Conservation (phyloP, 1,139 yeast species). For the Lodderomyces oxycetoniae region DNA sequence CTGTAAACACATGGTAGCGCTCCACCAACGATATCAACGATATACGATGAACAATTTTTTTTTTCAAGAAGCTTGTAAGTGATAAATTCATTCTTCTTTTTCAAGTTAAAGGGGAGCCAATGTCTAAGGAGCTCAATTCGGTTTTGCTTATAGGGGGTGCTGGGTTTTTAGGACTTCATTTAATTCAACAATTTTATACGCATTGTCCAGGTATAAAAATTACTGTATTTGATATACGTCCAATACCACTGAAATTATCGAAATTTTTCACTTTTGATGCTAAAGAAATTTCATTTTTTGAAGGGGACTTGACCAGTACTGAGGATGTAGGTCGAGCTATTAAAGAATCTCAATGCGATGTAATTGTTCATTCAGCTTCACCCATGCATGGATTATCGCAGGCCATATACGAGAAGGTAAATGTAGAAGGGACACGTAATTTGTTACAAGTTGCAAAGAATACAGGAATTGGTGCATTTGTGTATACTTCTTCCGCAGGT, state of each 20-base stretch:
- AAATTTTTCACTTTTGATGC: constrained; percentile 71
- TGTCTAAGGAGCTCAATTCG: constrained; percentile 11
- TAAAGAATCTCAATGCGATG: constrained; percentile 54
- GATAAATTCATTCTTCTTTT: no score
- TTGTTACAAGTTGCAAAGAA: constrained; percentile 62
- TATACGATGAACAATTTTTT: no score
- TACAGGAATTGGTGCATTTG: constrained; percentile 58
- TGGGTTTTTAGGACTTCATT: constrained; percentile 90
- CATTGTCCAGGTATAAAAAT: constrained; percentile 66
- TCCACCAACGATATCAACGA: no score
- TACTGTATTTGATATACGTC: constrained; percentile 87
- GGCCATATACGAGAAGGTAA: constrained; percentile 80
- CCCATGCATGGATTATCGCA: constrained; percentile 88
- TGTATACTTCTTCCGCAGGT: constrained; percentile 96
- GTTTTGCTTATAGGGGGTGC: constrained; percentile 90
- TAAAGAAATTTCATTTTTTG: constrained; percentile 50
- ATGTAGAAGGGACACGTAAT: constrained; percentile 82
- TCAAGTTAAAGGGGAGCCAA: not conserved
- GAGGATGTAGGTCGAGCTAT: constrained; percentile 68
- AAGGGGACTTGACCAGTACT: constrained; percentile 81
- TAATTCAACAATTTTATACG: constrained; percentile 77
- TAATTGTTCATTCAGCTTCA: constrained; percentile 92
- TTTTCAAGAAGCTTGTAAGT: no score
- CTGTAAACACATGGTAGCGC: no score
- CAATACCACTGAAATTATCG: constrained; percentile 67